Evolutionary conservation across 139 green algal species (phyloP).

Genomic region (Chlorella sp.): DNA sequence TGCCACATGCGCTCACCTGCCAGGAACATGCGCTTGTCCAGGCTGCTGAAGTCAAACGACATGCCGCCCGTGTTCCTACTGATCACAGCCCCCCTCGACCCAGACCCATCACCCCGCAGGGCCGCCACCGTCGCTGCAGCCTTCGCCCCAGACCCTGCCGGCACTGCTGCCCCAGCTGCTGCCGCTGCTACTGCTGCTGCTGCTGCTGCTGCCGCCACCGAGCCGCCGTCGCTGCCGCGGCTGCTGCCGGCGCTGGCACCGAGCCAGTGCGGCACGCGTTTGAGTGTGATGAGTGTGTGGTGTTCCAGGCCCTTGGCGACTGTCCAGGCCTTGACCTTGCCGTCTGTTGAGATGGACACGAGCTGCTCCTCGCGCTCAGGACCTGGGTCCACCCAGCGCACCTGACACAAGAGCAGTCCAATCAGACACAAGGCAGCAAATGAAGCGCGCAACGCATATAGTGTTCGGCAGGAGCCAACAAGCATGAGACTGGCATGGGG

Average conservation of each 20-base stretch:
- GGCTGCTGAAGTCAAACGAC: slow-evolving; percentile 70
- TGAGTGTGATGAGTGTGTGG: slow-evolving; percentile 75
- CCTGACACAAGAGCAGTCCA: too few species aligned
- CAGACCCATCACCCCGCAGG: too few species aligned
- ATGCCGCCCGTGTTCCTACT: slow-evolving; percentile 63
- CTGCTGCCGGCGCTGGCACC: background rate
- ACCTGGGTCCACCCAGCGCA: slow-evolving; percentile 65
- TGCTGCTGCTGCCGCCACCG: too few species aligned
- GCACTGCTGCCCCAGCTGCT: background rate
- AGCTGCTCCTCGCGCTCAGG: slow-evolving; percentile 68
- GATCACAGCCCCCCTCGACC: slow-evolving; percentile 62
- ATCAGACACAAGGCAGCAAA: background rate
- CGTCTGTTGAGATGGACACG: slow-evolving; percentile 80
- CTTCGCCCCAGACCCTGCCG: background rate
- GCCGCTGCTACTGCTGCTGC: background rate
- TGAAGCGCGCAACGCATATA: background rate
- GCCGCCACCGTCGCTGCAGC: slow-evolving; percentile 10
- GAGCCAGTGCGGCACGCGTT: slow-evolving; percentile 37
- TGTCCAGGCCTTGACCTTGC: slow-evolving; percentile 70
- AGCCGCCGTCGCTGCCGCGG: too few species aligned
- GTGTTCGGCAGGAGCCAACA: background rate
- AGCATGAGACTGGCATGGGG: background rate
- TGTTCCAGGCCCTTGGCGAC: slow-evolving; percentile 76
- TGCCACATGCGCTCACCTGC: too few species aligned
- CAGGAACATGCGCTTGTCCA: slow-evolving; percentile 63